phyloP scores from a whole-genome alignment of 2,329 filamentous ascomycete species.

The Penicillium frequentans region DNA sequence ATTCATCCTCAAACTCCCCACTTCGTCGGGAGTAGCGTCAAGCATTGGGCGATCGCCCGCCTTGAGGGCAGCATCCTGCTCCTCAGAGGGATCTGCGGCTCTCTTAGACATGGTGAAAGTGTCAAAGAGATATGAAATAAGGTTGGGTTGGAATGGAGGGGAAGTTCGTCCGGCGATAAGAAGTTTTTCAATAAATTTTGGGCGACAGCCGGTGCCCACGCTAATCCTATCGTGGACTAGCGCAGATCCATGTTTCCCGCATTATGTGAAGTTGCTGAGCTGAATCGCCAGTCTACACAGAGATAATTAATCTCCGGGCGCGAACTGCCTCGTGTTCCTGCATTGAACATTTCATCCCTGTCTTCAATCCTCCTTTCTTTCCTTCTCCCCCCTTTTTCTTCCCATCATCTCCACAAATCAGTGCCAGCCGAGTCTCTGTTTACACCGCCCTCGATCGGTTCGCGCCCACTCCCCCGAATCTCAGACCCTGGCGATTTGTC shows the following conservation, averaged over 20 bases:
- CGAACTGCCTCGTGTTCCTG: constrained; percentile 1
- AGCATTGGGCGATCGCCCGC: constrained; percentile 59
- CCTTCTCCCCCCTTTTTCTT: neutral
- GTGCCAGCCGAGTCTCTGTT: constrained; percentile 3
- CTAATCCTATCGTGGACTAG: constrained; percentile 38
- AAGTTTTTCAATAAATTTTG: constrained; percentile 33
- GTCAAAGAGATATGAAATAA: constrained; percentile 10
- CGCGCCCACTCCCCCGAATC: neutral
- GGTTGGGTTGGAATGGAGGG: constrained; percentile 12
- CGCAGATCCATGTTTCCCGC: constrained; percentile 26
- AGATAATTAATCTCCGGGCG: neutral
- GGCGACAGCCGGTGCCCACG: constrained; percentile 13
- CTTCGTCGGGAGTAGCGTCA: constrained; percentile 52
- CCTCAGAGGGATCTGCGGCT: constrained; percentile 54
- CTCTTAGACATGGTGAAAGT: constrained; percentile 57
- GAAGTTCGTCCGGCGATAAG: constrained; percentile 17
- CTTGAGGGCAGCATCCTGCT: constrained; percentile 57
- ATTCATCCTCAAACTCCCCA: constrained; percentile 71
- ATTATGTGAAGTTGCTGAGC: constrained; percentile 2
- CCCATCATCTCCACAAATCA: neutral
- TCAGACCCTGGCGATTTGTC: neutral
- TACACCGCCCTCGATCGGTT: constrained; percentile 1
- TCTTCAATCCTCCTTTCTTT: neutral
- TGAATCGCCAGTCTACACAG: neutral
- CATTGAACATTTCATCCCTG: constrained; percentile 4